Conservation (phyloP, 1,284 basidiomycete species). For the Sanghuangporus weigelae region DNA sequence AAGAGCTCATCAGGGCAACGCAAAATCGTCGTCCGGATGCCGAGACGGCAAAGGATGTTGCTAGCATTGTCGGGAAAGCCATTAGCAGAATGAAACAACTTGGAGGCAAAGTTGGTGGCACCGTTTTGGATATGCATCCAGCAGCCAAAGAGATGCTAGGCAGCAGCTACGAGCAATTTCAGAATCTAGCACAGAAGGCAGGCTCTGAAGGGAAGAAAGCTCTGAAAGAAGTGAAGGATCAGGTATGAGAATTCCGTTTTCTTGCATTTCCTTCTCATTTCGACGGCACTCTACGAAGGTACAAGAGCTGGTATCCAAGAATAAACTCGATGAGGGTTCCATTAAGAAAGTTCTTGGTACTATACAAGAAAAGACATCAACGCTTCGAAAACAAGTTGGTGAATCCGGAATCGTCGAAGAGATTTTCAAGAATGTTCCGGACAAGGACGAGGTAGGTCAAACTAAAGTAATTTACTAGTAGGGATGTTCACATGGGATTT, state of each 20-base stretch:
- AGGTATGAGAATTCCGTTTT: slow-evolving; percentile 21
- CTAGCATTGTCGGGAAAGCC: slow-evolving; percentile 27
- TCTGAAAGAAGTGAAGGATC: slow-evolving; percentile 28
- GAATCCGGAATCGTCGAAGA: slow-evolving; percentile 25
- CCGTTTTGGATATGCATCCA: slow-evolving; percentile 30
- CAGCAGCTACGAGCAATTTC: slow-evolving; percentile 29
- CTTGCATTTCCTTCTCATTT: neutral
- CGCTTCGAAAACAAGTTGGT: slow-evolving; percentile 27
- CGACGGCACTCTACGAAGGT: slow-evolving; percentile 19
- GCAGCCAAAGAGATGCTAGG: slow-evolving; percentile 31
- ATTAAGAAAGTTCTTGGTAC: slow-evolving; percentile 25
- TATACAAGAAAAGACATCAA: slow-evolving; percentile 26
- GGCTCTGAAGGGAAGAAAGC: slow-evolving; percentile 34
- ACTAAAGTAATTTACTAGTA: neutral
- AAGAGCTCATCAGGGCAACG: slow-evolving; percentile 32
- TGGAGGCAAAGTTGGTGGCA: slow-evolving; percentile 29
- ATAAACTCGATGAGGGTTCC: slow-evolving; percentile 24
- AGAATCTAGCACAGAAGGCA: slow-evolving; percentile 27
- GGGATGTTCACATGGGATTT: neutral
- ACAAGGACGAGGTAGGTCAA: slow-evolving; percentile 27
- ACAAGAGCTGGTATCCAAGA: slow-evolving; percentile 26
- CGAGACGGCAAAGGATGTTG: slow-evolving; percentile 28
- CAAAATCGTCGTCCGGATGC: slow-evolving; percentile 26
- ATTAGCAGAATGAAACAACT: slow-evolving; percentile 24
- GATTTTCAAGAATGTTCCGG: slow-evolving; percentile 27